Evolutionary conservation across 1,284 basidiomycete genomes (phyloP), one percentile per base, ranked within the genome.

Genomic region (Chiua sp.): DNA sequence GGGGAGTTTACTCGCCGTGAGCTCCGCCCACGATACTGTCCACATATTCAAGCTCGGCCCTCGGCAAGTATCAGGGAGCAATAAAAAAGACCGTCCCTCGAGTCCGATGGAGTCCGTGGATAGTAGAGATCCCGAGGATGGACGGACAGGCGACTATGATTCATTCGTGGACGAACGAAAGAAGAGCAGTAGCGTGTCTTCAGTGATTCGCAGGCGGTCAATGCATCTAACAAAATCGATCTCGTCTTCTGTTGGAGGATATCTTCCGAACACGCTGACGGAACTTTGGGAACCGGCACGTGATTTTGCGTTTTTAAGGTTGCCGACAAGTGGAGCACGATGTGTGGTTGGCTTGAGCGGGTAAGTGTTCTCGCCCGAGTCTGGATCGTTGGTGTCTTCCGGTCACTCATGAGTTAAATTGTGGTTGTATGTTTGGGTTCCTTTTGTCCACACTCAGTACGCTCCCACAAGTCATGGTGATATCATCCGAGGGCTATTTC

Each of bases 251-350:
- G 87, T 97, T 16, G 95, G 96, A 8, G 92, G 92, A 0, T 98
- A 98, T 72, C 82, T 98, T 10, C 98, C 97, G 0, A 91, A 91
- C 66, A 90, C 94, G 3, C 76, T 99, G 42, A 94, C 96, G 13
- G 96, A 98, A 74, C 91, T 98, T 80, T 99, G 96, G 96, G 98
- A 99, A 70, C 97, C 98, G 0, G 85, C 92, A 52, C 82, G 98
- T 6, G 97, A 98, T 73, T 99, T 99, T 75, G 97, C 98, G 0
- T 96, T 87, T 74, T 80, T 98, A 62, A 90, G 94, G 71, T 77
- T 99, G 37, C 94, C 96, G n/a, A 85, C 85, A 1, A 87, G 85
- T 49, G 93, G 93, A 7, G 87, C 86, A 20, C 80, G 92, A 56
- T 94, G 90, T 68, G 88, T 96, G 16, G 94, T 96, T 32, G 95